A percentile compares a stretch with the other conserved stretches of the same genome.
Evolutionary conservation across 1,139 yeast genomes (phyloP).

Genomic region (Kodamaea anthophila): DNA sequence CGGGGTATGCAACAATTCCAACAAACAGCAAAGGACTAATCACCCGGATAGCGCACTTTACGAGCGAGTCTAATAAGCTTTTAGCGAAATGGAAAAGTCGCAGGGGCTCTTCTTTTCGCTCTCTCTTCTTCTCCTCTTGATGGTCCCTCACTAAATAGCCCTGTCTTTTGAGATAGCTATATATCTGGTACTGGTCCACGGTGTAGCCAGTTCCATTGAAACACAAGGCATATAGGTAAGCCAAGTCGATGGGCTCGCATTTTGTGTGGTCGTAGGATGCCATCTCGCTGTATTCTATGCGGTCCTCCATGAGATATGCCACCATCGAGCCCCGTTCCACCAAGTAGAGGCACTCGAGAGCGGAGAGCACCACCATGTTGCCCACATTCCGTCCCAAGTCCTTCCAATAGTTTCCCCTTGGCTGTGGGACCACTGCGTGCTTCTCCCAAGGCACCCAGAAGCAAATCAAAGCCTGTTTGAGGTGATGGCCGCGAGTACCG

Average conservation of each 20-base stretch:
- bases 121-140: slow-evolving; percentile 2
- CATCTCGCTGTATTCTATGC: slow-evolving; percentile 18
- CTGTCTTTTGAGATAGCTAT: slow-evolving; percentile 66
- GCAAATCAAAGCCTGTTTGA: slow-evolving; percentile 40
- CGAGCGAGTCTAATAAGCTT: background rate
- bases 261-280: too few species aligned
- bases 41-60: background rate
- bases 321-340: slow-evolving; percentile 78
- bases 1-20: slow-evolving; percentile 9
- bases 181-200: slow-evolving; percentile 61
- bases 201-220: slow-evolving; percentile 24
- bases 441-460: slow-evolving; percentile 40
- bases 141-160: slow-evolving; percentile 62
- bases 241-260: slow-evolving; percentile 50
- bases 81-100: background rate
- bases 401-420: slow-evolving; percentile 69
- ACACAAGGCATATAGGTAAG: slow-evolving; percentile 56
- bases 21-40: background rate
- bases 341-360: slow-evolving; percentile 70
- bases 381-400: slow-evolving; percentile 57
- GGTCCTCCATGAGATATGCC: slow-evolving; percentile 32
- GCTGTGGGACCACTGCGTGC: slow-evolving; percentile 45
- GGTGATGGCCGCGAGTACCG: slow-evolving; percentile 53
- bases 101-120: background rate
- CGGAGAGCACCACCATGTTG: slow-evolving; percentile 37